phyloP scores from a whole-genome alignment of 2,329 filamentous ascomycete genomes.

The Balansia obtecta region DNA sequence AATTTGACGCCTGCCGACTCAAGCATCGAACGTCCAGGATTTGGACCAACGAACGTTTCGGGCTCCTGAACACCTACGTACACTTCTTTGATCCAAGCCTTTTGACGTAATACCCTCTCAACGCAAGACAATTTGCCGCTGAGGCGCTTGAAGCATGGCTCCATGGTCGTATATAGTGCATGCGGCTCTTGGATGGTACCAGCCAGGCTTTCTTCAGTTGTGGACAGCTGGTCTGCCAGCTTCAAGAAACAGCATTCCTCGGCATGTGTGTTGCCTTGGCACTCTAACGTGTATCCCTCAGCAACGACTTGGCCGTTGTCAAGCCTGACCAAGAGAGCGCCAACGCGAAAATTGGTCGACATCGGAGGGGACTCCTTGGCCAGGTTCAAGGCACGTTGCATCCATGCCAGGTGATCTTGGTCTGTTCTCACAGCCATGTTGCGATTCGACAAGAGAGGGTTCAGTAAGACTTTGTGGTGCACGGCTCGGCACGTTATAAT shows the following conservation, averaged over 20 bases:
- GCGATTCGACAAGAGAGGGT: neutral
- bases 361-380: constrained; percentile 72
- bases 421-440: constrained; percentile 14
- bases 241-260: constrained; percentile 89
- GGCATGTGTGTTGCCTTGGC: constrained; percentile 87
- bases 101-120: constrained; percentile 58
- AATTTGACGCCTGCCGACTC: constrained; percentile 62
- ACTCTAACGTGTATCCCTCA: constrained; percentile 83
- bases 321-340: constrained; percentile 66
- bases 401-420: constrained; percentile 36
- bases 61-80: constrained; percentile 86
- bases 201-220: constrained; percentile 43
- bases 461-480: neutral
- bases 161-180: constrained; percentile 82
- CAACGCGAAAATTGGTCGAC: constrained; percentile 87
- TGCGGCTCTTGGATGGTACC: constrained; percentile 19
- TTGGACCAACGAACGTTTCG: constrained; percentile 76
- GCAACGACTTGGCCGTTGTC: constrained; percentile 44
- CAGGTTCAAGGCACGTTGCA: constrained; percentile 62
- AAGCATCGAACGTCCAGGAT: constrained; percentile 60
- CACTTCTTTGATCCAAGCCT: constrained; percentile 56
- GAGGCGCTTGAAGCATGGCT: constrained; percentile 63
- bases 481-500: neutral
- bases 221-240: constrained; percentile 35
- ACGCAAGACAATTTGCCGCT: constrained; percentile 69